phyloP scores from a whole-genome alignment of 1,284 basidiomycete species.

The Psilocybe mexicana region DNA sequence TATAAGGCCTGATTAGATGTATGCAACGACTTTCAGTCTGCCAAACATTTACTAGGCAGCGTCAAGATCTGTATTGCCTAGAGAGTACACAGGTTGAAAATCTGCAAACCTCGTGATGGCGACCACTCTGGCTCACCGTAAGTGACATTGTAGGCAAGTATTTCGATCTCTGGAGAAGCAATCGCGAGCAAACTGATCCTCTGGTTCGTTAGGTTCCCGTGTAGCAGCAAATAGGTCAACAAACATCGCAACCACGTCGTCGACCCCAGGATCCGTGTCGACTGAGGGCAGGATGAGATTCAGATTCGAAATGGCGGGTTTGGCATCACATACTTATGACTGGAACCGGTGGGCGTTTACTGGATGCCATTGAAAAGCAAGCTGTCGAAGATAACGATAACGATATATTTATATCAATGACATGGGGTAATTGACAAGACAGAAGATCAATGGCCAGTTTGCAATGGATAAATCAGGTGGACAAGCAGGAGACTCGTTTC shows the following conservation, averaged over 20 bases:
- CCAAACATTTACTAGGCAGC: slow-evolving; percentile 53
- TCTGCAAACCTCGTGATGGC: not conserved
- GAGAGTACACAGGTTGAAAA: not conserved
- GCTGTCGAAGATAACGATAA: not conserved
- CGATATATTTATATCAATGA: not conserved
- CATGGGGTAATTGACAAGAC: not conserved
- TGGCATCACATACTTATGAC: slow-evolving; percentile 53
- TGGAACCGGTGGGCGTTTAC: slow-evolving; percentile 32
- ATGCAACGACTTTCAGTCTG: not conserved
- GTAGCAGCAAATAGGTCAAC: slow-evolving; percentile 29
- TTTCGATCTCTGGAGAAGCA: slow-evolving; percentile 75
- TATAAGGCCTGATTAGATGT: slow-evolving; percentile 29
- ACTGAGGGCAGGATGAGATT: slow-evolving; percentile 41
- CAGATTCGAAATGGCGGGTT: not conserved
- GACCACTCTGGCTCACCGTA: slow-evolving; percentile 56
- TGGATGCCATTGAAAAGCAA: slow-evolving; percentile 5
- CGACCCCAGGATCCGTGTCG: slow-evolving; percentile 88
- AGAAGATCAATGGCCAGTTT: not conserved
- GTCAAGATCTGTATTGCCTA: slow-evolving; percentile 44
- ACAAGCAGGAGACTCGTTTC: not conserved
- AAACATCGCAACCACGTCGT: slow-evolving; percentile 81
- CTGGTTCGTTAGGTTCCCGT: not conserved
- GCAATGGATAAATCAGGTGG: not conserved
- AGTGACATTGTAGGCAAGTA: slow-evolving; percentile 75
- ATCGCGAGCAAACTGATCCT: slow-evolving; percentile 61